Evolutionary conservation across 331 rosid species (phyloP).

Genomic region (Quercus phellos): DNA sequence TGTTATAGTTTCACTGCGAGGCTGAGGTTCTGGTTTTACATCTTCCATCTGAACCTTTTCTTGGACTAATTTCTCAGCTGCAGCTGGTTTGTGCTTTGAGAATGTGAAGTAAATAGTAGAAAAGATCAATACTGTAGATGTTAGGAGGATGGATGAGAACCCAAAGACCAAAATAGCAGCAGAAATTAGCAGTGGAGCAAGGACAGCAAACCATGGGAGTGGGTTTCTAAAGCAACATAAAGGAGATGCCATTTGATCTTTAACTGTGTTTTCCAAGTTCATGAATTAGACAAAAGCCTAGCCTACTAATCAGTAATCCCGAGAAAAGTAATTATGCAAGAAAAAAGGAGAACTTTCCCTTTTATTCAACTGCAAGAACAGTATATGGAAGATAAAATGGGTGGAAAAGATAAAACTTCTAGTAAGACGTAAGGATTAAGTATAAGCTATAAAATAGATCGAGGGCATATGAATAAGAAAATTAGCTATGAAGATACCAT

Average conservation of each 20-base stretch:
- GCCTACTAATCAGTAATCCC: conserved; percentile 16
- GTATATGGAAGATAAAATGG: not conserved
- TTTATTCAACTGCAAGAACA: not conserved
- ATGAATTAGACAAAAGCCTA: conserved; percentile 29
- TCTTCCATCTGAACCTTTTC: conserved; percentile 24
- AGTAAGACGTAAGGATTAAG: not conserved
- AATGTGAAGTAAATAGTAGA: conserved; percentile 37
- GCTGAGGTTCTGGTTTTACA: conserved; percentile 18
- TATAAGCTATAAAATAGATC: not conserved
- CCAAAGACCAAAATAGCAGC: conserved; percentile 40
- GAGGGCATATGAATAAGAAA: not conserved
- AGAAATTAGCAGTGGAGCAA: conserved; percentile 40
- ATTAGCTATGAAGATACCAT: not conserved
- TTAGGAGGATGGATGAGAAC: conserved; percentile 37
- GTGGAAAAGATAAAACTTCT: not conserved
- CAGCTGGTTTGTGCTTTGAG: conserved; percentile 30
- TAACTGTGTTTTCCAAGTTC: conserved; percentile 40
- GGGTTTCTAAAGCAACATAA: conserved; percentile 47
- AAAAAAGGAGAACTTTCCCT: conserved; percentile 15
- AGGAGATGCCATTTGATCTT: conserved; percentile 51
- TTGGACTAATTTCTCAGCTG: conserved; percentile 24
- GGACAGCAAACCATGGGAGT: conserved; percentile 45
- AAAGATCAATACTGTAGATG: conserved; percentile 37
- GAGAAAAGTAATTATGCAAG: conserved; percentile 21
- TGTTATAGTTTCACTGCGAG: conserved; percentile 5